A percentile compares a stretch with the other conserved stretches of the same genome.
These are phyloP conservation scores for Aethionema arabicum DNA, from an alignment of 345 rosid genomes.

Conservation along the genomic window DNA sequence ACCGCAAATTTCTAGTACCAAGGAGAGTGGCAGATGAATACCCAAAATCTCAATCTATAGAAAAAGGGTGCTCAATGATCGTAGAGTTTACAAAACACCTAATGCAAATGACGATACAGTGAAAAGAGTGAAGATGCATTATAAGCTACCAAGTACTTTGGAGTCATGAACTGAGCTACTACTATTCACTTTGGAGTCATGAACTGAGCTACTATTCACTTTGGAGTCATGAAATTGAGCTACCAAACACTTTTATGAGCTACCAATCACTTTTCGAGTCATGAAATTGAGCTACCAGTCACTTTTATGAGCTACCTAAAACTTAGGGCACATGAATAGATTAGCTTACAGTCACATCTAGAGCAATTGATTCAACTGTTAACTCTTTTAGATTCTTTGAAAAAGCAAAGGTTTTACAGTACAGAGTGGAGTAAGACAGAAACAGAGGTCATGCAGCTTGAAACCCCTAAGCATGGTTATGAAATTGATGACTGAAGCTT, in stretches of 20 bases:
- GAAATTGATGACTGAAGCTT: not conserved
- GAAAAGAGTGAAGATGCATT: too few relatives aligned
- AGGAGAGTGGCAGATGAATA: too few relatives aligned
- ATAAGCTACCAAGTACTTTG: not conserved
- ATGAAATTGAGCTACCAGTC: too few relatives aligned
- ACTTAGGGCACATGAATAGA: too few relatives aligned
- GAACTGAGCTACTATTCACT: too few relatives aligned
- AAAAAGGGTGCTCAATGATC: not conserved
- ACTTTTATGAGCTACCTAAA: too few relatives aligned
- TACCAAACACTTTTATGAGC: too few relatives aligned
- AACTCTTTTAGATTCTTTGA: constrained; percentile 5
- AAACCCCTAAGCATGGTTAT: not conserved
- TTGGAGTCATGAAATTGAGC: too few relatives aligned
- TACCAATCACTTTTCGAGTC: too few relatives aligned
- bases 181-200: too few relatives aligned
- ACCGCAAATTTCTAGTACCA: not conserved
- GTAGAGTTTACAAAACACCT: not conserved
- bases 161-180: not conserved
- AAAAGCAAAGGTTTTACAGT: not conserved
- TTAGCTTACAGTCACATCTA: not conserved
- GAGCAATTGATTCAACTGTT: not conserved
- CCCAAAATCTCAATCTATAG: not conserved
- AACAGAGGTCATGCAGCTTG: constrained; percentile 5
- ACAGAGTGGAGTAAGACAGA: constrained; percentile 6
- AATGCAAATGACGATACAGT: not conserved